phyloP scores from a whole-genome alignment of 2,329 filamentous ascomycete species.

The Trichophyton mentagrophytes region DNA sequence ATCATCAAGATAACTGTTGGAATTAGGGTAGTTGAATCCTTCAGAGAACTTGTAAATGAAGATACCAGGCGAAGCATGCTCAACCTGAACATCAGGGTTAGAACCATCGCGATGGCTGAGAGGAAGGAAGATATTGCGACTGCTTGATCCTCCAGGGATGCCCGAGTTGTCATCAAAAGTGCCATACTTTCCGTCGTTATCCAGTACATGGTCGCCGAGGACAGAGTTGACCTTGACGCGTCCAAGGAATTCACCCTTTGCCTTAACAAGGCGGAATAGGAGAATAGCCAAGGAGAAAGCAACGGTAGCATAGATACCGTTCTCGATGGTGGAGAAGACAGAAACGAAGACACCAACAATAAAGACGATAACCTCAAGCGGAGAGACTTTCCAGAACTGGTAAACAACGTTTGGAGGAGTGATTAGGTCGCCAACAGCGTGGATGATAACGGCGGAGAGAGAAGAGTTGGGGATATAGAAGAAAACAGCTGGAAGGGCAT shows the following conservation, averaged over 20 bases:
- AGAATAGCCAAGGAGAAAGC: conserved; percentile 62
- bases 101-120: conserved; percentile 79
- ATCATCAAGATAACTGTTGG: conserved; percentile 74
- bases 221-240: conserved; percentile 74
- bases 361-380: conserved; percentile 82
- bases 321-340: conserved; percentile 76
- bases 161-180: conserved; percentile 33
- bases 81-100: conserved; percentile 69
- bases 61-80: conserved; percentile 75
- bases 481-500: conserved; percentile 76
- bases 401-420: conserved; percentile 84
- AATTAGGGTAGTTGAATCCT: conserved; percentile 93
- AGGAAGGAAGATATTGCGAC: conserved; percentile 74
- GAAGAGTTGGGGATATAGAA: conserved; percentile 79
- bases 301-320: conserved; percentile 83
- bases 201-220: conserved; percentile 59
- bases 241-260: conserved; percentile 72
- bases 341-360: conserved; percentile 85
- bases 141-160: conserved; percentile 37
- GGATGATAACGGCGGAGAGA: conserved; percentile 82
- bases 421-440: conserved; percentile 85
- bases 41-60: conserved; percentile 94
- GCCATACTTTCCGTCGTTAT: conserved; percentile 51
- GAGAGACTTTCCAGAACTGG: conserved; percentile 89
- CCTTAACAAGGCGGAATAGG: conserved; percentile 70